Evolutionary conservation across 495 filamentous ascomycete species (phyloP), one percentile per base, ranked within the genome.

Genomic region (Hypomontagnella submonticulosa): DNA sequence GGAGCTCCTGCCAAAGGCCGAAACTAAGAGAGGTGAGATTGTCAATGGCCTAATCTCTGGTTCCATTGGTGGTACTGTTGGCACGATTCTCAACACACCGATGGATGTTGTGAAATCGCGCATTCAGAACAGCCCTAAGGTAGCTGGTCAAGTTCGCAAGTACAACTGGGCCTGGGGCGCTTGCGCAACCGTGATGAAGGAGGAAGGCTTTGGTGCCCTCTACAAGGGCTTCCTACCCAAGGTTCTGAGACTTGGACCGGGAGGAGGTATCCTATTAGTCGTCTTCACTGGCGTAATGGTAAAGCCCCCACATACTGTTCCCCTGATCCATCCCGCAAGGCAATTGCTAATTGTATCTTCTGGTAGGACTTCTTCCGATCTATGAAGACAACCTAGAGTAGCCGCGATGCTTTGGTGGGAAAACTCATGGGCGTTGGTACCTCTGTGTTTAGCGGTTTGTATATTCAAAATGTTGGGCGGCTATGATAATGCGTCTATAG

Each of bases 151-250:
- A 48, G 77, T 85, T 15, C 90, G 89, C 64, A 99, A 98, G 84
- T 99, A 99, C 80, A 97, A 97, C 83, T 99, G 95, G 95, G 96
- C 95, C 12, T 96, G 88, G 84, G 90, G 91, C 33, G 88, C 91
- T 40, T 80, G 97, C 13, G 89, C 83, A 13, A 91, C 90, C 13
- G 91, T 99, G 43, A 88, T 92, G 78, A 92, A 85, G 79, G 95
- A 99, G 80, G 95, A 99, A 73, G 95, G 95, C 9, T 95, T 97
- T 71, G 80, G 75, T 12, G 95, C 95, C 10, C 81, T 99, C 46
- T 99, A 99, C 81, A 99, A 99, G 84, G 95, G 95, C 4, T 99
- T 99, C 83, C 59, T 96, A 37, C 95, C 95, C 41, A 99, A 99
- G 85, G 94, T 99, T 33, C 82, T 96, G 52, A 84, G 92, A 78